Conservation (phyloP, 495 filamentous ascomycete species). For the Lineolata rhizophorae region DNA sequence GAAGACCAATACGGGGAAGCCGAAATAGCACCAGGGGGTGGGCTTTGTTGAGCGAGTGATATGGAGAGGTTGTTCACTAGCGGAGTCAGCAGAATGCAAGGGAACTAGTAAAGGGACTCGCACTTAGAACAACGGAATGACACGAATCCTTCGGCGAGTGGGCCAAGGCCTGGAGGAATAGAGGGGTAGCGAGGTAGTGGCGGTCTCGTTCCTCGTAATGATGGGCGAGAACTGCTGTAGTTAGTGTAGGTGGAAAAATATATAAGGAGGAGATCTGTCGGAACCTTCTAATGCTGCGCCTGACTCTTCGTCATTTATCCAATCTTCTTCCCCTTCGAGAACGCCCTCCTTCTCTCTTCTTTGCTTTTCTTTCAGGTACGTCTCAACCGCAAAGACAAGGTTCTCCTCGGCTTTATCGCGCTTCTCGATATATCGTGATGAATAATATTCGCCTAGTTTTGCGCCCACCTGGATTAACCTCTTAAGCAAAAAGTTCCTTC, state of each 20-base stretch:
- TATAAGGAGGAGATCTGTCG: constrained; percentile 5
- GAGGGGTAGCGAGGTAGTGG: constrained; percentile 61
- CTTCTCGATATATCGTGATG: constrained; percentile 33
- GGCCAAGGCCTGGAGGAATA: constrained; percentile 65
- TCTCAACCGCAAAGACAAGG: constrained; percentile 66
- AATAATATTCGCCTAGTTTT: constrained; percentile 66
- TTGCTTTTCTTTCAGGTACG: constrained; percentile 47
- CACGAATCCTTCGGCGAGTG: constrained; percentile 34
- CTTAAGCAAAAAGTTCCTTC: no score
- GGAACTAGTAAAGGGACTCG: constrained; percentile 3
- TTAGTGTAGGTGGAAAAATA: neutral
- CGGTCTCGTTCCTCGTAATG: constrained; percentile 46
- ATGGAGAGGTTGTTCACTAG: constrained; percentile 52
- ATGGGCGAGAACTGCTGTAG: constrained; percentile 36
- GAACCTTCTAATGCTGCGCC: constrained; percentile 48
- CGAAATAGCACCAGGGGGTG: constrained; percentile 19
- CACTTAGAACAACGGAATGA: constrained; percentile 53
- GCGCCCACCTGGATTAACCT: constrained; percentile 50
- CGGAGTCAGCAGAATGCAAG: neutral
- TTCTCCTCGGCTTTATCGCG: constrained; percentile 45
- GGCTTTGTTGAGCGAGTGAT: constrained; percentile 39
- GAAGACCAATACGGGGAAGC: constrained; percentile 2
- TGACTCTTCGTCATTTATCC: constrained; percentile 50
- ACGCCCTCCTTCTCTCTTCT: constrained; percentile 40
- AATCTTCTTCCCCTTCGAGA: constrained; percentile 41